These are phyloP conservation scores for Gossypium mustelinum DNA, from an alignment of 345 rosid genomes.

Conservation along the genomic window DNA sequence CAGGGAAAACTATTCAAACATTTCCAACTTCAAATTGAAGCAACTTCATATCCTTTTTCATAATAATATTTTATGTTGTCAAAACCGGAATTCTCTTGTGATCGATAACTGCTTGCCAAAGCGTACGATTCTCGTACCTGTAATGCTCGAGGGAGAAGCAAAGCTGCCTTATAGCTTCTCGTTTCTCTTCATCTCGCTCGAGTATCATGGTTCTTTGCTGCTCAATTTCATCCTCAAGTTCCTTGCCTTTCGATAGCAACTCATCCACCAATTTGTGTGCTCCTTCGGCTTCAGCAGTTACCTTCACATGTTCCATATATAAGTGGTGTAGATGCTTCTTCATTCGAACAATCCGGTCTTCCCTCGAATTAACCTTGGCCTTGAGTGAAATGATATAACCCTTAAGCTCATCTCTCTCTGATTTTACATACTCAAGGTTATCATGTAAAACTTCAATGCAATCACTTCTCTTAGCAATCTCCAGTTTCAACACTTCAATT, in stretches of 20 bases:
- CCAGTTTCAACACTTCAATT: slow-evolving; percentile 36
- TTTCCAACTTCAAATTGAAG: neutral
- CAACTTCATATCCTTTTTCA: neutral
- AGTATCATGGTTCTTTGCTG: slow-evolving; percentile 33
- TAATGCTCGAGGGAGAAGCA: slow-evolving; percentile 69
- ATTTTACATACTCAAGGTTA: slow-evolving; percentile 26
- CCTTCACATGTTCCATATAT: slow-evolving; percentile 46
- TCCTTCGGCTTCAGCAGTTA: slow-evolving; percentile 30
- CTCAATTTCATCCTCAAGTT: slow-evolving; percentile 47
- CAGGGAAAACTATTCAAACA: neutral
- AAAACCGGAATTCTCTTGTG: slow-evolving; percentile 30
- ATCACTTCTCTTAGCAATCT: slow-evolving; percentile 34
- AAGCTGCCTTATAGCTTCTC: slow-evolving; percentile 70
- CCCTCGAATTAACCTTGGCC: slow-evolving; percentile 33
- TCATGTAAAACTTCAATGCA: slow-evolving; percentile 32
- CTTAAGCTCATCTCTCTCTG: slow-evolving; percentile 39
- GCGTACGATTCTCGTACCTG: slow-evolving; percentile 38
- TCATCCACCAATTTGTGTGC: slow-evolving; percentile 23
- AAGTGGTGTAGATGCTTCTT: slow-evolving; percentile 44
- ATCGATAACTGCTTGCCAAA: slow-evolving; percentile 42
- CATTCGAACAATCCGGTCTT: slow-evolving; percentile 37
- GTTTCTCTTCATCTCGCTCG: slow-evolving; percentile 63
- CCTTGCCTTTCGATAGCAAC: slow-evolving; percentile 37
- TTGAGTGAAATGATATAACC: slow-evolving; percentile 26
- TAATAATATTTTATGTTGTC: slow-evolving; percentile 9